Evolutionary conservation across 73 alveolate genomes (phyloP), one percentile per base, ranked within the genome.

Genomic region (Urostyla sp.): DNA sequence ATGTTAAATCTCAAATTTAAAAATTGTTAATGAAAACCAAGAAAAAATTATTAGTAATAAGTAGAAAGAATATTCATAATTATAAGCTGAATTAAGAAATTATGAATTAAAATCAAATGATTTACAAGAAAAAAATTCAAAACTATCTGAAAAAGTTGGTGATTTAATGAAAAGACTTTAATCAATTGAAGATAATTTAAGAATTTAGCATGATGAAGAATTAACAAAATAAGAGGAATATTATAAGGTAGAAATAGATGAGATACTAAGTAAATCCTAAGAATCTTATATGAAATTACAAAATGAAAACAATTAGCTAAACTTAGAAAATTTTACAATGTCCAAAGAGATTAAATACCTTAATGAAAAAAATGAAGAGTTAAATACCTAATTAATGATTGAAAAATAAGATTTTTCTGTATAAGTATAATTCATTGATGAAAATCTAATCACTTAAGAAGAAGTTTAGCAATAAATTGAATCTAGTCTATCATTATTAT

Each of bases 1-100:
- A 26, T 69, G 83, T 55, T 49, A 69, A 69, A 48, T 69, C 24
- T 45, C 31, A 16, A 69, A 69, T 49, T 43, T 53, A 21, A 44
- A n/a, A 31, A 69, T 69, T 4, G 55, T 35, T 49, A 46, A 69
- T 11, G 83, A 69, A 0, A 69, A 69, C 48, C 21, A 28, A 0
- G 16, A 45, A 49, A 46, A 69, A 27, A 24, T 37, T 37, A 16
- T 69, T 10, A 69, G 49, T 24, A 10, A 26, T 1, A 69, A 69
- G 38, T 7, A 16, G 18, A 44, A 48, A 26, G 67, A 69, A 48
- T 6, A 46, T 23, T 20, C 21, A 20, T 21, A 20, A 27, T 43
- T 49, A n/a, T 10, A 69, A 38, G 11, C 24, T 7, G 49, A 15
- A 46, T 56, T 37, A 3, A 36, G 49, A 4, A 24, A 49, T 8